These are phyloP conservation scores for Amauroascus niger DNA, from an alignment of 2,329 filamentous ascomycete species.

Conservation along the genomic window DNA sequence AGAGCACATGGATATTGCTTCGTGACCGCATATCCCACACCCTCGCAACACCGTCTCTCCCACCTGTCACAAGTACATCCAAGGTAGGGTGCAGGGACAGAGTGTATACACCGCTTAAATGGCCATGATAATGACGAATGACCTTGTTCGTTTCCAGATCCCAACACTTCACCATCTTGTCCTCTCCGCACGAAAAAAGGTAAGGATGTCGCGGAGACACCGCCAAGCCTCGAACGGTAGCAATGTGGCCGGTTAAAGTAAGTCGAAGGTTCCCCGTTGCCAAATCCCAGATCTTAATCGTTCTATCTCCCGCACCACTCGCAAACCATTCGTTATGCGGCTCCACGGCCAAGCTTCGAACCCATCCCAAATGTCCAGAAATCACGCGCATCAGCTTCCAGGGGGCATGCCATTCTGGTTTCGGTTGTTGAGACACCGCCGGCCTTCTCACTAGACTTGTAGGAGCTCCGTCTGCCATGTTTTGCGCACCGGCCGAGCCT, in stretches of 20 bases:
- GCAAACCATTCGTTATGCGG: constrained; percentile 98
- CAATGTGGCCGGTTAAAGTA: constrained; percentile 89
- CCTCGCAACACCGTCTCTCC: constrained; percentile 83
- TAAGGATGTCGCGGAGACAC: constrained; percentile 92
- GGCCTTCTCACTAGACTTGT: constrained; percentile 55
- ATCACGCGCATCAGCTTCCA: constrained; percentile 99
- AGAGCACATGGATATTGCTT: constrained; percentile 87
- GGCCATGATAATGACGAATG: constrained; percentile 93
- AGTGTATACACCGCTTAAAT: constrained; percentile 91
- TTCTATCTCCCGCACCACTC: constrained; percentile 86
- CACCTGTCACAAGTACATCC: constrained; percentile 88
- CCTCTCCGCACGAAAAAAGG: constrained; percentile 93
- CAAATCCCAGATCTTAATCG: constrained; percentile 98
- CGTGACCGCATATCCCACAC: constrained; percentile 99
- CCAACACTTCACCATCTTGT: constrained; percentile 99
- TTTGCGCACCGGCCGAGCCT: constrained; percentile 27
- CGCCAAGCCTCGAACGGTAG: constrained; percentile 80
- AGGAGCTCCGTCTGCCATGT: constrained; percentile 40
- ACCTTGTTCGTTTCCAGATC: constrained; percentile 99
- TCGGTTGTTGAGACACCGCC: constrained; percentile 53
- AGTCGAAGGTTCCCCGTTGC: constrained; percentile 74
- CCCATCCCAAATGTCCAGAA: constrained; percentile 93
- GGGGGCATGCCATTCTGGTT: constrained; percentile 91
- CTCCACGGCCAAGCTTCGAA: constrained; percentile 78
- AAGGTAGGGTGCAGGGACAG: constrained; percentile 87